phyloP scores from a whole-genome alignment of 1,139 yeast genomes.

The Yamadazyma atlantica region DNA sequence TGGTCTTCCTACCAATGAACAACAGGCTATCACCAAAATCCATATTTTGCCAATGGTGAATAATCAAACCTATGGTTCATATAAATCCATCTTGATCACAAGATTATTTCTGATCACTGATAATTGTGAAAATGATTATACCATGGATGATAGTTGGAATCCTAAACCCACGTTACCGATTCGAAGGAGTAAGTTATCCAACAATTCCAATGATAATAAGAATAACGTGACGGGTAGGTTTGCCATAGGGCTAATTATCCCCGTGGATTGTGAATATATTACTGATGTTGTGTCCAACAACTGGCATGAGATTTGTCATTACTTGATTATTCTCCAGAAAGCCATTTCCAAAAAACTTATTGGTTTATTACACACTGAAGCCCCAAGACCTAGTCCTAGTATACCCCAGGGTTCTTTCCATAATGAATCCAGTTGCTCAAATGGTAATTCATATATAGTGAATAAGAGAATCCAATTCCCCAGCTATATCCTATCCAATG shows the following conservation, averaged over 20 bases:
- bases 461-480: slow-evolving; percentile 44
- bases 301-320: slow-evolving; percentile 50
- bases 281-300: slow-evolving; percentile 45
- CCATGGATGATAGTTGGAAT: slow-evolving; percentile 22
- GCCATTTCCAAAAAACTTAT: slow-evolving; percentile 37
- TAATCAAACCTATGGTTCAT: slow-evolving; percentile 26
- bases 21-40: slow-evolving; percentile 44
- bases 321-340: slow-evolving; percentile 39
- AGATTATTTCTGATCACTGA: slow-evolving; percentile 45
- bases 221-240: slow-evolving; percentile 37
- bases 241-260: slow-evolving; percentile 50
- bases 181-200: slow-evolving; percentile 18
- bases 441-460: slow-evolving; percentile 19
- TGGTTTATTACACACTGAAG: slow-evolving; percentile 17
- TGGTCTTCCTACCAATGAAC: slow-evolving; percentile 52
- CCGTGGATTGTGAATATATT: slow-evolving; percentile 36
- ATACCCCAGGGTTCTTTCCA: not conserved
- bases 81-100: slow-evolving; percentile 44
- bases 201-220: slow-evolving; percentile 12
- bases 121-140: slow-evolving; percentile 16
- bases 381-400: slow-evolving; percentile 3
- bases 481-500: slow-evolving; percentile 37
- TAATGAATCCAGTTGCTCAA: not conserved
- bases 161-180: slow-evolving; percentile 36
- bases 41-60: slow-evolving; percentile 48